Percentiles rank a stretch among this genome's conserved stretches.
These are phyloP conservation scores for Singerocomus inundabilis DNA, from an alignment of 1,284 basidiomycete species.

Conservation along the genomic window DNA sequence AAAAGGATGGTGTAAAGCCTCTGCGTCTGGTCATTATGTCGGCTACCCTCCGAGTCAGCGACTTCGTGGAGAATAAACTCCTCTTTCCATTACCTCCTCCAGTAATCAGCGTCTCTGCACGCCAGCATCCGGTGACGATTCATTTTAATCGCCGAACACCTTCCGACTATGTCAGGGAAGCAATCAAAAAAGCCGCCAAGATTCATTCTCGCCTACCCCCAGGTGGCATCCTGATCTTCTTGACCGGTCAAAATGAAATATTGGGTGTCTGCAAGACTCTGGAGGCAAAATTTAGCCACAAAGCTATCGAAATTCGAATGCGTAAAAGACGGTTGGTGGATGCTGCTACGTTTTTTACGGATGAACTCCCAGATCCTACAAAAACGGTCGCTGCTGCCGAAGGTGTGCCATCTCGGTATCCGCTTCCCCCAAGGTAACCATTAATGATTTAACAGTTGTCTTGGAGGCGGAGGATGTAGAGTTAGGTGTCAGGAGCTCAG, in stretches of 20 bases:
- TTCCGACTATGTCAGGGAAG: conserved; percentile 88
- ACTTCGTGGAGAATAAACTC: conserved; percentile 86
- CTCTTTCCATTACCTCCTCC: conserved; percentile 87
- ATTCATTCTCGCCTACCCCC: conserved; percentile 91
- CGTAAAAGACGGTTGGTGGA: conserved; percentile 38
- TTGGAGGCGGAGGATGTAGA: conserved; percentile 85
- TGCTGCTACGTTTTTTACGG: conserved; percentile 30
- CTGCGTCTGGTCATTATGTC: conserved; percentile 98
- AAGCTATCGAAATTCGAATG: conserved; percentile 56
- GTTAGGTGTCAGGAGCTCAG: conserved; percentile 48
- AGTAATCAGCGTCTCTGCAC: conserved; percentile 84
- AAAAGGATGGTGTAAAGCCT: conserved; percentile 58
- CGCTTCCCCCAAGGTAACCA: neutral
- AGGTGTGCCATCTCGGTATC: conserved; percentile 17
- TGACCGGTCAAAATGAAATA: conserved; percentile 99
- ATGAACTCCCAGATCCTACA: conserved; percentile 13
- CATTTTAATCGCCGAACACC: conserved; percentile 90
- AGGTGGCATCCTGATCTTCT: conserved; percentile 94
- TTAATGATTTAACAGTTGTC: conserved; percentile 36
- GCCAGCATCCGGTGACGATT: conserved; percentile 93
- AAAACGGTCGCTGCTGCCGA: conserved; percentile 22
- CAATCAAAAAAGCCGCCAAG: conserved; percentile 87
- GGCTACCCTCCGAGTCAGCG: conserved; percentile 90
- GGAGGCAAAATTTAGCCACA: conserved; percentile 74
- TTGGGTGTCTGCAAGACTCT: conserved; percentile 83